A percentile compares a stretch with the other conserved stretches of the same genome.
Evolutionary conservation across 805 yeast genomes (phyloP).

Genomic region (Torulaspora microellipsoides): DNA sequence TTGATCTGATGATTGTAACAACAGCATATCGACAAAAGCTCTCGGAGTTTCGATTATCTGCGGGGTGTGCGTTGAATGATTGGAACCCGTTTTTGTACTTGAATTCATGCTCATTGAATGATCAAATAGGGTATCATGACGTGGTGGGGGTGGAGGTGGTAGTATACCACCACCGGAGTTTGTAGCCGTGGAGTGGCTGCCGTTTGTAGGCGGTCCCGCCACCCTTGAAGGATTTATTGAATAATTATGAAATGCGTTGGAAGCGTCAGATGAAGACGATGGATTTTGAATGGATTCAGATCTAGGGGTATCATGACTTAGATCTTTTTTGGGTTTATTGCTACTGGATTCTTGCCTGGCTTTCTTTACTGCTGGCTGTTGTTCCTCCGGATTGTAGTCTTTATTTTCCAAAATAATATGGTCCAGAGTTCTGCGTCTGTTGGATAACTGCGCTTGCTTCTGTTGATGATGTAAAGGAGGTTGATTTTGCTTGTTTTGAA

Average conservation of each 20-base stretch:
- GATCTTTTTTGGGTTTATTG: neutral
- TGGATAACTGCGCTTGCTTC: neutral
- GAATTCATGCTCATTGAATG: neutral
- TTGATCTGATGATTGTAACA: conserved; percentile 13
- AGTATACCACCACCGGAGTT: conserved; percentile 2
- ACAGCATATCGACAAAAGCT: conserved; percentile 24
- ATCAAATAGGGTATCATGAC: conserved; percentile 5
- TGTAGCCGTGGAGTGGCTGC: neutral
- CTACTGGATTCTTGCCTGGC: too few relatives aligned
- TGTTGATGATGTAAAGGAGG: conserved; percentile 12
- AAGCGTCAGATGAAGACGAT: neutral
- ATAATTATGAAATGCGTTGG: conserved; percentile 3
- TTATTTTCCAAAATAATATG: conserved; percentile 6
- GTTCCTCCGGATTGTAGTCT: neutral
- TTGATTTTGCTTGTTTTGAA: conserved; percentile 16
- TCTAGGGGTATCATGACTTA: neutral
- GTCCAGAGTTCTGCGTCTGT: conserved; percentile 8
- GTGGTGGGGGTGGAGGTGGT: conserved; percentile 9
- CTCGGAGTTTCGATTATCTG: conserved; percentile 25
- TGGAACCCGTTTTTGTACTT: neutral
- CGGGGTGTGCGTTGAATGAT: conserved; percentile 3
- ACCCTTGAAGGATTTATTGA: conserved; percentile 3
- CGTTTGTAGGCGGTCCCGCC: neutral
- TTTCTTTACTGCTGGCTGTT: conserved; percentile 1
- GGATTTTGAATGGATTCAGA: neutral